These are phyloP conservation scores for Xylariaceae sp. DNA, from an alignment of 2,329 filamentous ascomycete genomes.

Conservation along the genomic window DNA sequence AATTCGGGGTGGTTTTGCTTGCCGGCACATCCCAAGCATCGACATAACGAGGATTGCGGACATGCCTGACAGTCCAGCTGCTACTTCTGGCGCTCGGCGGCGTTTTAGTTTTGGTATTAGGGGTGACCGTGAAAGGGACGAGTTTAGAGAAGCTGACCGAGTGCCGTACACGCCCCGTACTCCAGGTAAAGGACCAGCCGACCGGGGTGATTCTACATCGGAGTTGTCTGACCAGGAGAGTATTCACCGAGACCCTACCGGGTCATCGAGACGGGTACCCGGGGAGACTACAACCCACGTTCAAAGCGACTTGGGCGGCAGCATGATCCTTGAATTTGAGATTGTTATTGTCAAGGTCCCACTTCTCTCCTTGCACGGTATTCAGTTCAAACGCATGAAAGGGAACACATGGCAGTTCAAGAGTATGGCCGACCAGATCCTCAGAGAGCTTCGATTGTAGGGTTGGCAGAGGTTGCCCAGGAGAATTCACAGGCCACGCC, in stretches of 20 bases:
- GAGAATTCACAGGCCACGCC: constrained; percentile 3
- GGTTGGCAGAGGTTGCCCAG: background rate
- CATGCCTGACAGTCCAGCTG: constrained; percentile 52
- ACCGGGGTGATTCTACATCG: constrained; percentile 78
- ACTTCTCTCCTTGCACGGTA: constrained; percentile 83
- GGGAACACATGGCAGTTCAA: constrained; percentile 99
- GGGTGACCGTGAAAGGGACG: constrained; percentile 63
- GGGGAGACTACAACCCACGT: constrained; percentile 91
- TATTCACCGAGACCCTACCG: constrained; percentile 49
- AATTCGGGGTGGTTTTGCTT: constrained; percentile 90
- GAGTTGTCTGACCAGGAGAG: constrained; percentile 73
- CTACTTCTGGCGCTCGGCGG: constrained; percentile 57
- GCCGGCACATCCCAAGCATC: constrained; percentile 82
- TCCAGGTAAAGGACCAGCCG: constrained; percentile 44
- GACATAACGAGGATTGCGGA: constrained; percentile 71
- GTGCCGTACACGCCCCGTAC: constrained; percentile 45
- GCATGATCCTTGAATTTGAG: constrained; percentile 82
- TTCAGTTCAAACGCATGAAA: constrained; percentile 95
- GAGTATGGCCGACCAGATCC: constrained; percentile 93
- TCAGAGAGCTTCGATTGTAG: constrained; percentile 77
- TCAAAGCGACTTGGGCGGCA: constrained; percentile 80
- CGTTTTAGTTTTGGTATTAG: constrained; percentile 79
- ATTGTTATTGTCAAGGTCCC: constrained; percentile 98
- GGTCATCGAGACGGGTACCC: constrained; percentile 53
- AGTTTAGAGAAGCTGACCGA: constrained; percentile 57